These are phyloP conservation scores for Lactifluus hygrophoroides DNA, from an alignment of 768 basidiomycete genomes.

Conservation along the genomic window DNA sequence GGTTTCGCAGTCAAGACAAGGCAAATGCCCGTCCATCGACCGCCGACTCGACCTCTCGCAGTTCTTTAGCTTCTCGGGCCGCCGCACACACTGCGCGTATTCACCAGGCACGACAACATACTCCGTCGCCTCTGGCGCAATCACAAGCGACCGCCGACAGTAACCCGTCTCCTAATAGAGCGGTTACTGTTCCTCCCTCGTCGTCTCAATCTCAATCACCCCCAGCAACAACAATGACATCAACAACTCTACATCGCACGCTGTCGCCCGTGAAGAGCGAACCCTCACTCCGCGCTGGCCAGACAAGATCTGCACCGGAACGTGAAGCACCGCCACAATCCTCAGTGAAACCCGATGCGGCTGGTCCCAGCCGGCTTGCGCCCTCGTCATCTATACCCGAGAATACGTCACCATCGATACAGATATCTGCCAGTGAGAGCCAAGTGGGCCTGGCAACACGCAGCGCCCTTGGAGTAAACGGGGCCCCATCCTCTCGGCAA, in stretches of 20 bases:
- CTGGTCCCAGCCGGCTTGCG: neutral
- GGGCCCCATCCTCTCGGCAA: neutral
- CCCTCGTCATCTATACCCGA: neutral
- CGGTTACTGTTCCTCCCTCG: neutral
- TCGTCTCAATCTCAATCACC: neutral
- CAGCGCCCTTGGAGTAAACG: neutral
- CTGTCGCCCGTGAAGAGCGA: slow-evolving; percentile 7
- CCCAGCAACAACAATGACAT: slow-evolving; percentile 1
- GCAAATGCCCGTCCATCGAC: slow-evolving; percentile 3
- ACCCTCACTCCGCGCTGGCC: neutral
- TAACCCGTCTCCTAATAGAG: neutral
- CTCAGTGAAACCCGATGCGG: neutral
- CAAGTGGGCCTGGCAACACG: neutral
- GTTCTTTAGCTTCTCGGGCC: neutral
- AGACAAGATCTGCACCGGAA: neutral
- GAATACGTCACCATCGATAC: neutral
- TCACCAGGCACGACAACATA: slow-evolving; percentile 16
- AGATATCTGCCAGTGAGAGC: slow-evolving; percentile 2
- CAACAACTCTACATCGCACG: slow-evolving; percentile 1
- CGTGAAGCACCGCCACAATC: neutral
- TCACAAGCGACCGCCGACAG: neutral
- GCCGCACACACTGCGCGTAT: slow-evolving; percentile 7
- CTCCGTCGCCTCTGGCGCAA: slow-evolving; percentile 19
- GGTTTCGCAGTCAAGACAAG: neutral
- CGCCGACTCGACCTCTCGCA: neutral